Evolutionary conservation across 2,329 filamentous ascomycete species (phyloP), one percentile per base, ranked within the genome.

Genomic region (Trichoderma atrobrunneum): DNA sequence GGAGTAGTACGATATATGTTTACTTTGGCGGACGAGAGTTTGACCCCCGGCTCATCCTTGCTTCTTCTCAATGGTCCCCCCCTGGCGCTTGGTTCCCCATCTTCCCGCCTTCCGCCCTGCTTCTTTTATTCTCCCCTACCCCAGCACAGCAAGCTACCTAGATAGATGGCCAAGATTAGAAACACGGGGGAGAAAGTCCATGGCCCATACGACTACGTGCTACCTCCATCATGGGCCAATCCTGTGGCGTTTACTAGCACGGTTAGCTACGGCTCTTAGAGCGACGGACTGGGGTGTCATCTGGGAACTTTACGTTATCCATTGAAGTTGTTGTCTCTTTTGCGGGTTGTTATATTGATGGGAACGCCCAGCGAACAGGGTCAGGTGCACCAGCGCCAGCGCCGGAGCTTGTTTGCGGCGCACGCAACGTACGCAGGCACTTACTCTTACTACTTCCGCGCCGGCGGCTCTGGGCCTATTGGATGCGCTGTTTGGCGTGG

Each of bases 191-290:
- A 32, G 36, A 39, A 39, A 39, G 51, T 54, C 54, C 54, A 68
- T 68, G 36, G 24, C 11, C 18, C 54, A 24, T 59, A 39, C 54
- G 21, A 39, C 16, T 39, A 39, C 36, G 36, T 26, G 26, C 28
- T 66, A 56, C 62, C 26, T 65, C 51, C 39, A 26, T 24, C 12
- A 30, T 24, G 24, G 16, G 7, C 67, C 67, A 70, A 63, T 63
- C 67, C 57, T 30, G 57, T 65, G 56, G 30, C 69, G 69, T 59
- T 34, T n/a, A 43, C 61, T 72, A 66, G 56, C 48, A 36, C 71
- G 71, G 71, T 36, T 72, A 72, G 66, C 48, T 64, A 32, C 71
- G 71, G 71, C 71, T 34, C 70, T 39, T 36, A 26, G 4, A 51
- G 51, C 36, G 51, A 34, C 21, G 34, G 48, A 18, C 59, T 54